phyloP scores from a whole-genome alignment of 768 basidiomycete genomes.

The Kwoniella shandongensis region DNA sequence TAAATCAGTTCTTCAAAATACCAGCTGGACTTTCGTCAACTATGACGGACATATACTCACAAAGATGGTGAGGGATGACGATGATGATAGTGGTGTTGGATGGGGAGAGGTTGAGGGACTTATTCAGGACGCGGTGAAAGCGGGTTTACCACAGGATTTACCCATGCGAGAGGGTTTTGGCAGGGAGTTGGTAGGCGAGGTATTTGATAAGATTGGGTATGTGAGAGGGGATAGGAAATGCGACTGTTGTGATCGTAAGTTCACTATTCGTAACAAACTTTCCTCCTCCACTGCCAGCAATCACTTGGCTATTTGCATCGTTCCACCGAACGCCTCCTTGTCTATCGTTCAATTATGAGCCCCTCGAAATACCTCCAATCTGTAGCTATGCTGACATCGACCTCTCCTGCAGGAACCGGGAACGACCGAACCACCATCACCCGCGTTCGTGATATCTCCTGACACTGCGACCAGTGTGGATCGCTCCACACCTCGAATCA shows the following conservation, averaged over 20 bases:
- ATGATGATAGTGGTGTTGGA: slow-evolving; percentile 30
- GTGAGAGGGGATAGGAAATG: slow-evolving; percentile 2
- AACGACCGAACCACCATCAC: slow-evolving; percentile 1
- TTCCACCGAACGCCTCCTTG: no score
- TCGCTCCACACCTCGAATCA: slow-evolving; percentile 1
- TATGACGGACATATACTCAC: slow-evolving; percentile 24
- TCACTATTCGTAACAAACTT: neutral
- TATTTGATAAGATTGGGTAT: slow-evolving; percentile 15
- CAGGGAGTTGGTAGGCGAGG: slow-evolving; percentile 11
- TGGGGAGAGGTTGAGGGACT: slow-evolving; percentile 17
- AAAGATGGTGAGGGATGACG: slow-evolving; percentile 30
- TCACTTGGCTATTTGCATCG: neutral
- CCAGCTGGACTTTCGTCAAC: slow-evolving; percentile 26
- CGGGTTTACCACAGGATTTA: slow-evolving; percentile 25
- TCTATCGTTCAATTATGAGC: no score
- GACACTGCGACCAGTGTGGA: slow-evolving; percentile 21
- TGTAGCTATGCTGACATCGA: no score
- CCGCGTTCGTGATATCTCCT: slow-evolving; percentile 12
- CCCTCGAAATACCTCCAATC: neutral
- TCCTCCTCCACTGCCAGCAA: no score
- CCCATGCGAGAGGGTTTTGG: slow-evolving; percentile 32
- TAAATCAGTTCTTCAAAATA: neutral
- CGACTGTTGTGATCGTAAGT: slow-evolving; percentile 2
- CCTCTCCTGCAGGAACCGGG: neutral
- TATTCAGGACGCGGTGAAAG: slow-evolving; percentile 12